Conservation (phyloP, 1,284 basidiomycete species). For the Puccinia coronata region DNA sequence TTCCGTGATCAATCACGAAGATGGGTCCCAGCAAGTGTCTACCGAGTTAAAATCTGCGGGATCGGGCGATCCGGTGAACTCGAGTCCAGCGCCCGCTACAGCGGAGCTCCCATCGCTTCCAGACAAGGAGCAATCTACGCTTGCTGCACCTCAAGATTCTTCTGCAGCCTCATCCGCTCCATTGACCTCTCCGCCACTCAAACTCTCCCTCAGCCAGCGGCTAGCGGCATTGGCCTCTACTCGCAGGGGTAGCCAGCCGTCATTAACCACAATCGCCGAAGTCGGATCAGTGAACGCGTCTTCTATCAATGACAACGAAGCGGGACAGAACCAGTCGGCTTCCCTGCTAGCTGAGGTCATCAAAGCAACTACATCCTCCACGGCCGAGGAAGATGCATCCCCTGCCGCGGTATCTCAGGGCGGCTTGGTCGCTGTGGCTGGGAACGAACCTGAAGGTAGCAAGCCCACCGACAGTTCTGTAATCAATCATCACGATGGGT, state of each 20-base stretch:
- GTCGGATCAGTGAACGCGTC: too few relatives aligned
- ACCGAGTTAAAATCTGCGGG: neutral
- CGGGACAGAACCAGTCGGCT: neutral
- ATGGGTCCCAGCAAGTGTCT: neutral
- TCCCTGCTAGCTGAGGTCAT: constrained; percentile 3
- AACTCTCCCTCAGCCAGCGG: constrained; percentile 13
- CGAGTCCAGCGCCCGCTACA: neutral
- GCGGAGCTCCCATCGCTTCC: neutral
- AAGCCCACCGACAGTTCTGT: neutral
- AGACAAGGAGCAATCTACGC: neutral
- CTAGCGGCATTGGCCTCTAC: constrained; percentile 35
- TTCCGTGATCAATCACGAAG: neutral
- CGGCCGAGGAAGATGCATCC: neutral
- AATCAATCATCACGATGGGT: neutral
- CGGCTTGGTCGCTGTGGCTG: neutral
- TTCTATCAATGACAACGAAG: too few relatives aligned
- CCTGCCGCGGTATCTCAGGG: neutral
- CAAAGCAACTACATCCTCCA: constrained; percentile 1
- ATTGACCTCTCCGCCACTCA: neutral
- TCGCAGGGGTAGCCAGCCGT: neutral
- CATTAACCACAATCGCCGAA: too few relatives aligned
- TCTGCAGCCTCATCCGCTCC: neutral
- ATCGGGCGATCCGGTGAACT: neutral
- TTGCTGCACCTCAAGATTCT: neutral
- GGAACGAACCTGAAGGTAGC: neutral